Base-by-base conservation (phyloP, 176 grass and related monocot species). In the Carex kokanica region DNA sequence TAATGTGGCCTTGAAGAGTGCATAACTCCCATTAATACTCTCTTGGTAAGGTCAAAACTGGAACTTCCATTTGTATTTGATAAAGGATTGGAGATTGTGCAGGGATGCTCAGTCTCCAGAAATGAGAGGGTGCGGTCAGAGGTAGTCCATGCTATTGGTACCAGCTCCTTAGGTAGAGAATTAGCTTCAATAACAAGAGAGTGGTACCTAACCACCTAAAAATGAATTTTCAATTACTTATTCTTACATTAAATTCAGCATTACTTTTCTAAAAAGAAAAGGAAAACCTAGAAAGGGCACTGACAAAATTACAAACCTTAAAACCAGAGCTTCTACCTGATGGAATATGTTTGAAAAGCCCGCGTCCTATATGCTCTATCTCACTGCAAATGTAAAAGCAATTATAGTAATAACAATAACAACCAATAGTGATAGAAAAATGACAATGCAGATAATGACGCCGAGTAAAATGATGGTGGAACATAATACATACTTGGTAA, bases 191-290 rank as follows among this genome's bases (percentile, higher is more conserved):
- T 91, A 65, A 91, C 79, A 86, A 98, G 95, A 63, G 95, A 98
- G 91, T 98, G 95, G 84, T 98, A 98, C 6, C 92, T 89, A 24
- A 98, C 91, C 73, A 93, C 95, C 95, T 98, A 86, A 77, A 78
- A 79, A 83, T 84, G 18, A 38, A 38, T 6, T 38, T 43, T 47
- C 14, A 81, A 65, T 53, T 67, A 82, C 3, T 60, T 60, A 23
- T 43, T 29, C 54, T 60, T 40, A 68, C 10, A 84, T 9, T 13
- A 58, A 47, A 73, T 23, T 40, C 1, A 2, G 15, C 61, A 38
- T 74, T 65, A 11, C n/a, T 80, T 38, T 61, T 67, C 75, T 27
- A 12, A 31, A 87, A 75, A 9, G 5, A 64, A 45, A 36, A 3
- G 55, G 23, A 31, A 63, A 57, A 31, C 34, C 60, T 9, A 68